These are phyloP conservation scores for Parathielavia hyrcaniae DNA, from an alignment of 495 filamentous ascomycete genomes.

Conservation along the genomic window DNA sequence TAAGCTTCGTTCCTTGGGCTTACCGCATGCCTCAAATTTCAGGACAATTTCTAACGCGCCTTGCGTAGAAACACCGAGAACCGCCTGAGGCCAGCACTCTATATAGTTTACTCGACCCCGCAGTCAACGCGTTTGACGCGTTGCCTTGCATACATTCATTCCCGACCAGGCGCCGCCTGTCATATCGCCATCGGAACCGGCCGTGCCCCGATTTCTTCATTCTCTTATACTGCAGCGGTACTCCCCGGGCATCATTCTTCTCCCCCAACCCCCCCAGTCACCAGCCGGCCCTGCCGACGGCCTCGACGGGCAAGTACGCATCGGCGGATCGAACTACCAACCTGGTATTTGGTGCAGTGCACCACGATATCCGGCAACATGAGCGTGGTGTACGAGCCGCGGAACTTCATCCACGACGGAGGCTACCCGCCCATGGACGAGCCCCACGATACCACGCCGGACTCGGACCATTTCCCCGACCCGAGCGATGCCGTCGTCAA, in stretches of 20 bases:
- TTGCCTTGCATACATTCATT: slow-evolving; percentile 3
- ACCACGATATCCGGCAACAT: slow-evolving; percentile 29
- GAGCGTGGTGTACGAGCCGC: slow-evolving; percentile 40
- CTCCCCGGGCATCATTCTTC: neutral
- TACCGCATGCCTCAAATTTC: slow-evolving; percentile 9
- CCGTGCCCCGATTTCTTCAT: neutral
- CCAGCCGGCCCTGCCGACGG: no score
- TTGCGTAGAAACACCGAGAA: neutral
- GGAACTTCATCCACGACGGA: slow-evolving; percentile 34
- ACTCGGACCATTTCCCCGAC: slow-evolving; percentile 28
- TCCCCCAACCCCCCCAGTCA: no score
- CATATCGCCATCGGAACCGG: neutral
- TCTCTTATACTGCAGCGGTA: neutral
- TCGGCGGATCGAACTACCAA: slow-evolving; percentile 6
- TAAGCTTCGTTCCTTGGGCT: slow-evolving; percentile 1
- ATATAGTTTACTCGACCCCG: neutral
- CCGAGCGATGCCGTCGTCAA: slow-evolving; percentile 29
- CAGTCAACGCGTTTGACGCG: slow-evolving; percentile 9
- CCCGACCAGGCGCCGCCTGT: neutral
- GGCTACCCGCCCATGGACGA: slow-evolving; percentile 35
- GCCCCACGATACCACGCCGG: slow-evolving; percentile 24
- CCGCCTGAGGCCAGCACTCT: slow-evolving; percentile 4
- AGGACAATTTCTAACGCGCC: slow-evolving; percentile 12
- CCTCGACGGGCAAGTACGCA: no score
- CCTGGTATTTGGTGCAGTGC: slow-evolving; percentile 14